These are phyloP conservation scores for Podaxis rugospora DNA, from an alignment of 768 basidiomycete genomes.

Conservation along the genomic window DNA sequence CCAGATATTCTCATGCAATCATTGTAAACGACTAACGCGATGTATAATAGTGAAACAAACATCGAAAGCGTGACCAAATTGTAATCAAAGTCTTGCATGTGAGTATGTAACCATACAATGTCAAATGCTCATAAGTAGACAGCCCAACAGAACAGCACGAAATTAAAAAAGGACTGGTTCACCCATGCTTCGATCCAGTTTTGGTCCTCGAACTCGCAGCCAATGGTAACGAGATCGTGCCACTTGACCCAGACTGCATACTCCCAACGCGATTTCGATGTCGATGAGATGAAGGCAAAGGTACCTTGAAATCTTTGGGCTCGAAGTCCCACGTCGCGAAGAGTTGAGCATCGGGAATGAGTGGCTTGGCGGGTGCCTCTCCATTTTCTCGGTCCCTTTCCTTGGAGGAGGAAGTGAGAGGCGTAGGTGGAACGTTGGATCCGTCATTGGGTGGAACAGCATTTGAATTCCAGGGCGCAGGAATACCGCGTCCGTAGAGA, in stretches of 20 bases:
- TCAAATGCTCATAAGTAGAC: neutral
- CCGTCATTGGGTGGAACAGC: constrained; percentile 25
- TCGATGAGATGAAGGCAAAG: constrained; percentile 23
- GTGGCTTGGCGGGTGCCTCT: constrained; percentile 26
- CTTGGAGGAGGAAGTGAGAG: constrained; percentile 25
- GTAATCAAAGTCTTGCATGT: neutral
- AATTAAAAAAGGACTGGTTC: neutral
- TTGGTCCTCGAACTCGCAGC: neutral
- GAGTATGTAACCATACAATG: constrained; percentile 3
- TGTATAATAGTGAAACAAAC: neutral
- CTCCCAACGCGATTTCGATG: constrained; percentile 30
- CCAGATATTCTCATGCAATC: neutral
- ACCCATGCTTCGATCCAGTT: constrained; percentile 7
- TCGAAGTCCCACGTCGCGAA: constrained; percentile 59
- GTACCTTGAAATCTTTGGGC: constrained; percentile 40
- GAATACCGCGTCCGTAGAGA: constrained; percentile 42
- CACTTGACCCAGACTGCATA: constrained; percentile 17
- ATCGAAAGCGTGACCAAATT: neutral
- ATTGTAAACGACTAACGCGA: neutral
- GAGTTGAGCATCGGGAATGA: constrained; percentile 47
- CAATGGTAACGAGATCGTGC: constrained; percentile 12
- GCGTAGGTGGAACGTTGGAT: constrained; percentile 22
- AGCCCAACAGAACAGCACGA: neutral
- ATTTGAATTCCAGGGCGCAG: constrained; percentile 51
- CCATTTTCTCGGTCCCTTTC: constrained; percentile 24